Base-by-base conservation (phyloP, 2,329 filamentous ascomycete species). In the Exophiala spinifera region DNA sequence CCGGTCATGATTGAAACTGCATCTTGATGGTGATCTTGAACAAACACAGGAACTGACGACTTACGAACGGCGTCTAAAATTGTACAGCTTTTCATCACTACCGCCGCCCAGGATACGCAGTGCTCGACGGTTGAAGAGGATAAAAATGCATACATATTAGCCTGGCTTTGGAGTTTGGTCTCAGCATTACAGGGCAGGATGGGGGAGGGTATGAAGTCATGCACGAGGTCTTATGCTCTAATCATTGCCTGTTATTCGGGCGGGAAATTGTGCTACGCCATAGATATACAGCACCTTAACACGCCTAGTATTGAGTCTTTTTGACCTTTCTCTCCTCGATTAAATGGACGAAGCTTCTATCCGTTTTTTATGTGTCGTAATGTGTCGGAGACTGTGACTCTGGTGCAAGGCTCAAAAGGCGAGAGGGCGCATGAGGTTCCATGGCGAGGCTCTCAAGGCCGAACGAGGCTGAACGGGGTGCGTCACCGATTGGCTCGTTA, bases 41-140 rank as follows among this genome's bases (percentile, higher is more conserved):
- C 49, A 49, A 23, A 34, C 49, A 50, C 53, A 51, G 48, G 40
- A 46, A 55, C 51, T 60, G 37, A 60, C 46, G 53, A 56, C 46
- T 53, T 34, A 60, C 42, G 57, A 60, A 37, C 44, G 51, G 54
- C 37, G 49, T 55, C 40, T 48, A 55, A 56, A 55, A 56, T 57
- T 31, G 49, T 60, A 60, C 57, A 60, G 57, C 39, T 34, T 56
- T 31, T 28, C 21, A 45, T 36, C 37, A 45, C 11, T 15, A 15
- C 34, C 14, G 50, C 28, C 44, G 21, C 40, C 39, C 43, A 34
- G 47, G 43, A 45, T 43, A 49, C 11, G 28, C 46, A 45, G 19
- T 23, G 15, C 14, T 31, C 31, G 33, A 33, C 23, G 49, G 46
- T 31, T 45, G 23, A 49, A 31, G 46, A 44, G 34, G 37, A 45